Evolutionary conservation across 345 rosid species (phyloP), one percentile per base, ranked within the genome.

Genomic region (Acer yangbiense): DNA sequence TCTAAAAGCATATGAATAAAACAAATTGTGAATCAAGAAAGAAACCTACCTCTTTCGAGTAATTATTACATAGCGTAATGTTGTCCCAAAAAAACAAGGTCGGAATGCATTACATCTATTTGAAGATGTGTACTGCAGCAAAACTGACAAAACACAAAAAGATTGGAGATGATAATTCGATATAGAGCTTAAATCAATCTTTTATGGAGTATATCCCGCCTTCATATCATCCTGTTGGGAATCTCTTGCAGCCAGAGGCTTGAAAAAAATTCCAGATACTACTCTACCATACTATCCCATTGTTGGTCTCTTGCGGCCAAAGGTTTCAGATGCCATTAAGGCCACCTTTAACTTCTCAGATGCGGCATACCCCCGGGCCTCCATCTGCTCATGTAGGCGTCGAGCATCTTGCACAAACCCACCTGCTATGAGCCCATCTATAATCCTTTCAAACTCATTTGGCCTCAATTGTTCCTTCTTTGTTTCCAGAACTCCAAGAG

Each of bases 401-500:
- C 48, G 69, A 70, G 99, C 97, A 61, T 92, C 94, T 82, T 89
- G 83, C 77, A 76, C 71, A 76, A 94, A 92, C 44, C 97, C 92
- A 62, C 94, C 92, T 5, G 39, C 86, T 14, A 75, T 68, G 72
- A 96, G 93, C 77, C 90, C 97, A 6, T 72, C 65, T 73, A 90
- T 80, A 60, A 88, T 82, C 79, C 83, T 92, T 76, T 89, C 91
- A 76, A 94, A 91, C 48, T 96, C 94, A 11, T 44, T 39, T 0
- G 82, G 68, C 35, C 78, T 82, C 86, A 96, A 43, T 84, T 91
- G 89, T 41, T 84, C 89, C 77, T 69, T 79, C 84, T 80, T 86
- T 44, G 82, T 72, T 86, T 84, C 90, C 82, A 87, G 82, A 72
- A 86, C 89, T 60, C 93, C 93, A 39, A 92, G 88, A 60, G 90